Evolutionary conservation across 2,329 filamentous ascomycete species (phyloP), one percentile per base, ranked within the genome.

Genomic region (Colletotrichum sp.): DNA sequence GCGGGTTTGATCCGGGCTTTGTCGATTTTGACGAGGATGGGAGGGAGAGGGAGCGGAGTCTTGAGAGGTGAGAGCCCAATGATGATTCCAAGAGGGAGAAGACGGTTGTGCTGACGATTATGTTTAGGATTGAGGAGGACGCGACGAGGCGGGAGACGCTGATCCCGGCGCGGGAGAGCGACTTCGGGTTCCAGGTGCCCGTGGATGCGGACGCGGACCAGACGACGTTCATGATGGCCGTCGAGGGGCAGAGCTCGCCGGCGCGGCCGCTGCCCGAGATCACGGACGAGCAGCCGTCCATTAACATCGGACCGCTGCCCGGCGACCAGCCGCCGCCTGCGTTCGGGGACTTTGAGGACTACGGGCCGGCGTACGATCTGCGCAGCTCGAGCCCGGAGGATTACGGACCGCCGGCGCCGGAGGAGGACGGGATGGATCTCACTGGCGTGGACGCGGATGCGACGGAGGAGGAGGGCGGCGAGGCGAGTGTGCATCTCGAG

Each of bases 131-230:
- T 18, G 87, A 88, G 66, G 83, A 84, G 2, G 88, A 89, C n/a
- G 83, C 82, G 6, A 81, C 82, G 1, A 81, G 84, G 60, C 85
- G 85, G 10, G 84, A 84, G 24, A 86, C 84, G 1, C 74, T 87
- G 24, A 86, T 70, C 1, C 79, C 75, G 2, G 79, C 85, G 21
- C 84, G 87, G 12, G 87, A 88, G 34, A 91, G 89, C 75, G 88
- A 88, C 62, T 90, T 92, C 75, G 87, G 87, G 4, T 81, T 91
- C 24, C 85, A 90, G 34, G 85, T 90, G 18, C 89, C 89, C 2
- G 81, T 86, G 0, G 85, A 86, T 10, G 85, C 86, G 10, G 88
- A 88, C 62, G 85, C 86, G 10, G 88, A 88, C 62, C 89, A 90
- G 79, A 90, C 71, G 28, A 90, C 89, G 0, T 90, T 91, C 59